phyloP scores from a whole-genome alignment of 306 rosid genomes.

The Quercus gilva region DNA sequence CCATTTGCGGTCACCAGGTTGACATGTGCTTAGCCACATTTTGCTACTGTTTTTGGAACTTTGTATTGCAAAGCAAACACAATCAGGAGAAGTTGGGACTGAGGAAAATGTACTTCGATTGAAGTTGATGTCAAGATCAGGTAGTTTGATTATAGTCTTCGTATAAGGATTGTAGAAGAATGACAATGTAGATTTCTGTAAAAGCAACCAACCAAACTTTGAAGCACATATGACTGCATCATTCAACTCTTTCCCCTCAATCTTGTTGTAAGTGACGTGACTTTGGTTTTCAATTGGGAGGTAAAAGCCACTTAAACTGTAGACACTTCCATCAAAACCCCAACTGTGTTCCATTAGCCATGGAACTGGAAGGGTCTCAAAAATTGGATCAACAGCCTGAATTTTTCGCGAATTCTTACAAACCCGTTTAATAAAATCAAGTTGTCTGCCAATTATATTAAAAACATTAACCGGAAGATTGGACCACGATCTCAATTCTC shows the following conservation, averaged over 20 bases:
- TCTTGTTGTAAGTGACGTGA: background rate
- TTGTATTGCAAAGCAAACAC: background rate
- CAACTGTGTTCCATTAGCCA: constrained; percentile 12
- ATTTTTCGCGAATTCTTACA: constrained; percentile 20
- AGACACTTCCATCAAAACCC: background rate
- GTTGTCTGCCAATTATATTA: background rate
- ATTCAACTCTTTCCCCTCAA: background rate
- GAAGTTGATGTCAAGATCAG: background rate
- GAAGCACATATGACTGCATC: background rate
- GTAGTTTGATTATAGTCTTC: background rate
- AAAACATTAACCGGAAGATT: constrained; percentile 5
- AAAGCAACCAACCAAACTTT: background rate
- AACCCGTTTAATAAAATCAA: background rate
- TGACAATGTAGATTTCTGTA: background rate
- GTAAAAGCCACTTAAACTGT: background rate
- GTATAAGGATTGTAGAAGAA: background rate
- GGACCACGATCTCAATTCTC: background rate
- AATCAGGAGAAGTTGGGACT: background rate
- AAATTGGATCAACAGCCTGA: background rate
- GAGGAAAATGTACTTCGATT: constrained; percentile 6
- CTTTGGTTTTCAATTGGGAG: background rate
- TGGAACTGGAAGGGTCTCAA: constrained; percentile 15
- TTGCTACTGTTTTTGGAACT: background rate
- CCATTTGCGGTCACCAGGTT: background rate
- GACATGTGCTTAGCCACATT: background rate